phyloP scores from a whole-genome alignment of 768 basidiomycete species.

The Suillus ampliporus region DNA sequence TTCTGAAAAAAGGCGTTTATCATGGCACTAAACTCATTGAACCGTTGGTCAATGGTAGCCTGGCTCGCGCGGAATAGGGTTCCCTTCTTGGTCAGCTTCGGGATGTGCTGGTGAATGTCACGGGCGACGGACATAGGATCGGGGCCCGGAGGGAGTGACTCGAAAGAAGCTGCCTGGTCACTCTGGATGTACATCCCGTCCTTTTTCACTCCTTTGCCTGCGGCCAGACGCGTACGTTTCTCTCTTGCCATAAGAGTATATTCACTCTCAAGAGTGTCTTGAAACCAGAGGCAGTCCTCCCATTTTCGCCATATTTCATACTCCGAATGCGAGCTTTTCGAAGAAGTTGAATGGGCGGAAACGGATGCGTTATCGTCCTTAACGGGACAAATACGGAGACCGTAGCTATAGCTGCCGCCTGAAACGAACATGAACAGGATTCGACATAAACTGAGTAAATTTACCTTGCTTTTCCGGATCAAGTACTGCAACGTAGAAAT shows the following conservation, averaged over 20 bases:
- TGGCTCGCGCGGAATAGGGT: constrained; percentile 75
- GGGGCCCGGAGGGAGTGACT: constrained; percentile 85
- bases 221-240: constrained; percentile 68
- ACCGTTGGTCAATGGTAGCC: constrained; percentile 66
- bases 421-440: constrained; percentile 10
- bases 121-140: constrained; percentile 74
- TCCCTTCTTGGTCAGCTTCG: constrained; percentile 71
- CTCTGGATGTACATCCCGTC: constrained; percentile 70
- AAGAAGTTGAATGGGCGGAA: constrained; percentile 26
- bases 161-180: constrained; percentile 81
- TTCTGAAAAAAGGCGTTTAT: constrained; percentile 63
- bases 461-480: constrained; percentile 62
- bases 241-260: constrained; percentile 66
- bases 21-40: constrained; percentile 62
- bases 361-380: constrained; percentile 37
- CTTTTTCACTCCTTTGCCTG: constrained; percentile 79
- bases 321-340: constrained; percentile 44
- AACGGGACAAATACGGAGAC: constrained; percentile 63
- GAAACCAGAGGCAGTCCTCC: constrained; percentile 84
- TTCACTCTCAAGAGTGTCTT: constrained; percentile 69
- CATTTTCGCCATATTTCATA: constrained; percentile 83
- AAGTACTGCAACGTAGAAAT: constrained; percentile 65
- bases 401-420: constrained; percentile 64
- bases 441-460: constrained; percentile 19
- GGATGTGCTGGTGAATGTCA: constrained; percentile 69